Evolutionary conservation across 441 rosid genomes (phyloP).

Genomic region (Daphne laureola): DNA sequence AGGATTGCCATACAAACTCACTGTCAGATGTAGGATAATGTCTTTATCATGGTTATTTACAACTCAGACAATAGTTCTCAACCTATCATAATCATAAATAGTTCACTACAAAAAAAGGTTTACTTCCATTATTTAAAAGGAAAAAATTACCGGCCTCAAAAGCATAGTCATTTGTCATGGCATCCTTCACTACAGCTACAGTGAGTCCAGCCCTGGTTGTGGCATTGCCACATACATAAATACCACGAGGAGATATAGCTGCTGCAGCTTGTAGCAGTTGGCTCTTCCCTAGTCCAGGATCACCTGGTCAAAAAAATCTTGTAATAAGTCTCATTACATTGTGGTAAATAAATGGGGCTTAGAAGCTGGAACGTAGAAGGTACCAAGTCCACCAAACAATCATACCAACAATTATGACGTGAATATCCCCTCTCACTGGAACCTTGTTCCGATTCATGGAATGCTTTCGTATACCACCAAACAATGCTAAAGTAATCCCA

Average conservation of each 20-base stretch:
- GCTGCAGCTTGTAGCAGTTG: constrained; percentile 98
- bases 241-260: constrained; percentile 91
- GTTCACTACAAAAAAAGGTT: not conserved
- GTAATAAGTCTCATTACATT: constrained; percentile 7
- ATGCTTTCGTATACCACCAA: constrained; percentile 97
- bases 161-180: constrained; percentile 87
- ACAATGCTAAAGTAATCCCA: constrained; percentile 85
- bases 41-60: too few species aligned
- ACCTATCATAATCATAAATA: too few species aligned
- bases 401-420: constrained; percentile 94
- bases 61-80: too few species aligned
- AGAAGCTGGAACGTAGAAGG: too few species aligned
- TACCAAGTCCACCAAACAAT: constrained; percentile 3
- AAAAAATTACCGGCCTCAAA: constrained; percentile 87
- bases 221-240: constrained; percentile 96
- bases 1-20: too few species aligned
- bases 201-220: constrained; percentile 98
- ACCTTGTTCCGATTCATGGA: constrained; percentile 86
- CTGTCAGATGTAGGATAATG: too few species aligned
- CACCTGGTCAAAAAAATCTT: constrained; percentile 46
- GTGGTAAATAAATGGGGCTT: too few species aligned
- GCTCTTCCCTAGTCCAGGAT: constrained; percentile 98
- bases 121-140: constrained; percentile 8
- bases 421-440: constrained; percentile 99
- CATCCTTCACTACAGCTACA: constrained; percentile 94